A percentile compares a stretch with the other conserved stretches of the same genome.
Conservation (phyloP, 129 eudicot genomes). For the Logfia minima region DNA sequence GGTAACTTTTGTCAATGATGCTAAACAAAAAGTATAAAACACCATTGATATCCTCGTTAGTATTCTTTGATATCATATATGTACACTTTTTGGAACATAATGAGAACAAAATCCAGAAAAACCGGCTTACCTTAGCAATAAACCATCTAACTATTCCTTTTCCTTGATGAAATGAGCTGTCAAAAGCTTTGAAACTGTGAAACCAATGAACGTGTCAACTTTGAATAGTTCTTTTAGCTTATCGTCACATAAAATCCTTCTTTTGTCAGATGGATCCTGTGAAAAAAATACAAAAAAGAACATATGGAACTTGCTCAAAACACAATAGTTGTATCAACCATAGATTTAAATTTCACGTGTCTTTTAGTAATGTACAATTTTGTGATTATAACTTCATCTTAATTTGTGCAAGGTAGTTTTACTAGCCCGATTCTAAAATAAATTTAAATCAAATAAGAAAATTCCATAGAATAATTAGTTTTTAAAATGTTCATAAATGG, state of each 20-base stretch:
- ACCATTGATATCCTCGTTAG: conserved; percentile 27
- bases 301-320: conserved; percentile 11
- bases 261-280: conserved; percentile 65
- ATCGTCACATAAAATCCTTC: conserved; percentile 53
- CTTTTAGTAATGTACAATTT: neutral
- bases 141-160: conserved; percentile 26
- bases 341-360: neutral
- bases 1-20: conserved; percentile 27
- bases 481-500: neutral
- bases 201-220: conserved; percentile 50
- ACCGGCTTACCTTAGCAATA: conserved; percentile 22
- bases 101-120: neutral
- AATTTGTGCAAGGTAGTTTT: neutral
- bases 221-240: conserved; percentile 56
- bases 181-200: conserved; percentile 55
- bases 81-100: conserved; percentile 25
- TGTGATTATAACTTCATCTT: neutral
- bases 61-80: conserved; percentile 30
- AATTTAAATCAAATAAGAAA: neutral
- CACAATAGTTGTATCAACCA: neutral
- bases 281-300: conserved; percentile 13
- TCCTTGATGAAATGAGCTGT: conserved; percentile 52
- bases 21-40: conserved; percentile 32
- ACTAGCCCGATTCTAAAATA: neutral
- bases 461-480: neutral